Conservation (phyloP, 1,139 yeast genomes). For the Taphrina betulina region DNA sequence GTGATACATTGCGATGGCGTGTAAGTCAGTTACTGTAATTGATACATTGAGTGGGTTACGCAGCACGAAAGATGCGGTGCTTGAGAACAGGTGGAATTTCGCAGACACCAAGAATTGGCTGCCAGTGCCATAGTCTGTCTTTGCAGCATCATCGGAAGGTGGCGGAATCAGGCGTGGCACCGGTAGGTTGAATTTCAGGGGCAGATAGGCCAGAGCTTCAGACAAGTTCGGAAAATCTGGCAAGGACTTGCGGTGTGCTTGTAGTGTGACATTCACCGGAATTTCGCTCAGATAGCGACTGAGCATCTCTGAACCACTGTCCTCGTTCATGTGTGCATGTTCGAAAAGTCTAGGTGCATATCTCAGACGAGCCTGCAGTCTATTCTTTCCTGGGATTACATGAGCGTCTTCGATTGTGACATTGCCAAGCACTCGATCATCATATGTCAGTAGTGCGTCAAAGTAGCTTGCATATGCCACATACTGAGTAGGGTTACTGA, state of each 20-base stretch:
- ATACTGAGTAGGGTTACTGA: constrained; percentile 24
- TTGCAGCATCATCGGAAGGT: neutral
- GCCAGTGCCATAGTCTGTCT: neutral
- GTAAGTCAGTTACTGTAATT: constrained; percentile 16
- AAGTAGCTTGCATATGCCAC: constrained; percentile 1
- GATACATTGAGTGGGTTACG: constrained; percentile 27
- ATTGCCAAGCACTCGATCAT: constrained; percentile 7
- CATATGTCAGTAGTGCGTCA: constrained; percentile 13
- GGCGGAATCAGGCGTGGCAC: constrained; percentile 13
- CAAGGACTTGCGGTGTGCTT: constrained; percentile 8
- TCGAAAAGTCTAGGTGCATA: constrained; percentile 13
- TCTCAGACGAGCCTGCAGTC: neutral
- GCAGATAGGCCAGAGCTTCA: constrained; percentile 14
- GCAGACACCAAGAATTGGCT: constrained; percentile 24
- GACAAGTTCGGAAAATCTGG: constrained; percentile 25
- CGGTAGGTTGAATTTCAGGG: constrained; percentile 10
- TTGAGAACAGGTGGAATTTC: constrained; percentile 22
- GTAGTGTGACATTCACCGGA: constrained; percentile 20
- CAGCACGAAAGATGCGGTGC: constrained; percentile 23
- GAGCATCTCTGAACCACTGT: constrained; percentile 8
- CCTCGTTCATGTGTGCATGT: neutral
- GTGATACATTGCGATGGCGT: constrained; percentile 18
- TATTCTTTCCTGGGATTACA: constrained; percentile 4
- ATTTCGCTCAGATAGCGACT: constrained; percentile 17
- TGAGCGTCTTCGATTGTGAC: neutral